phyloP scores from a whole-genome alignment of 768 basidiomycete genomes.

The Tricholoma sp. region DNA sequence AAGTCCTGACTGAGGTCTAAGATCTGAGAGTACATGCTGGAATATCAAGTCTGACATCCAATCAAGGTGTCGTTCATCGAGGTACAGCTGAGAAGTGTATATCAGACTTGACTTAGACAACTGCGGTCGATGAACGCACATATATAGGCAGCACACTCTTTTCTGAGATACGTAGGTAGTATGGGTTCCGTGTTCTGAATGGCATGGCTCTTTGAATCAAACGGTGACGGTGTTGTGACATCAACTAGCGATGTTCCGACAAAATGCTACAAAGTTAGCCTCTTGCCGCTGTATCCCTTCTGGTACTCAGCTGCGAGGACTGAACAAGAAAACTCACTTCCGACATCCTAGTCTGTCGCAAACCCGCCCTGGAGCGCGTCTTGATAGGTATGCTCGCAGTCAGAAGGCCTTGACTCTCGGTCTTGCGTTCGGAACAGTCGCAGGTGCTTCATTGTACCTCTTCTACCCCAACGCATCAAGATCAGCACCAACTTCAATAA shows the following conservation, averaged over 20 bases:
- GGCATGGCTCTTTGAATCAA: conserved; percentile 53
- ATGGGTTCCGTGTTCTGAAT: conserved; percentile 70
- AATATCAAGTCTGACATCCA: conserved; percentile 89
- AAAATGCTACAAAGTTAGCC: neutral
- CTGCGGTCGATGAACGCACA: conserved; percentile 21
- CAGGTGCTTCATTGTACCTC: conserved; percentile 43
- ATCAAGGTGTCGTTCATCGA: conserved; percentile 80
- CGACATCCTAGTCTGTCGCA: neutral
- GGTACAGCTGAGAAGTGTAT: conserved; percentile 36
- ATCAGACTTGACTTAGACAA: conserved; percentile 18
- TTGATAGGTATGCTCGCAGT: neutral
- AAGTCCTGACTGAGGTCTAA: conserved; percentile 57
- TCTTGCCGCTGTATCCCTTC: neutral
- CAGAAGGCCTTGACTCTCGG: neutral
- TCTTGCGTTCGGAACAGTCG: conserved; percentile 19
- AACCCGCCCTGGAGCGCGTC: neutral
- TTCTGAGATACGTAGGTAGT: conserved; percentile 78
- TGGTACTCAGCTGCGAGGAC: neutral
- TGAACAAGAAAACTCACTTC: neutral
- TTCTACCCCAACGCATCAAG: conserved; percentile 46
- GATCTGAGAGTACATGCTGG: conserved; percentile 74
- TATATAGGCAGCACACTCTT: conserved; percentile 74
- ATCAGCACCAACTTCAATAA: conserved; percentile 35
- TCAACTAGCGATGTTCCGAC: neutral
- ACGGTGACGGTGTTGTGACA: too few relatives aligned